A percentile compares a stretch with the other conserved stretches of the same genome.
Conservation (phyloP, 352 stramenopile species). For the Globisporangium abappressorium region DNA sequence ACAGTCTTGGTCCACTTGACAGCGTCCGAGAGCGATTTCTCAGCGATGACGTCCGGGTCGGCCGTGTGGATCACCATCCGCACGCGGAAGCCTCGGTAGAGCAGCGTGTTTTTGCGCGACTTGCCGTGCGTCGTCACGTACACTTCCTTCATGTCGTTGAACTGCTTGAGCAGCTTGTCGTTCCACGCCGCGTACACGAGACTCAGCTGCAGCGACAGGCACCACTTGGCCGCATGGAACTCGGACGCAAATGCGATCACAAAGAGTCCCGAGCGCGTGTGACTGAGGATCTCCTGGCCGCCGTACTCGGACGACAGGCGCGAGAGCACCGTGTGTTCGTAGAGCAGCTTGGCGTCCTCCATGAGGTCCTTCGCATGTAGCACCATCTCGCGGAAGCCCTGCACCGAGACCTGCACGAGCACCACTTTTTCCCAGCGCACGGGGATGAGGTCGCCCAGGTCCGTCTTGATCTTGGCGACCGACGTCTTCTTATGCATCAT, state of each 20-base stretch:
- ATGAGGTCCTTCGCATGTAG: constrained; percentile 76
- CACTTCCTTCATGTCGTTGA: constrained; percentile 79
- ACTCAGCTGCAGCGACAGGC: constrained; percentile 79
- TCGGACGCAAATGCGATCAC: constrained; percentile 83
- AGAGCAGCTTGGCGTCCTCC: constrained; percentile 83
- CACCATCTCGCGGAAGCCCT: constrained; percentile 80
- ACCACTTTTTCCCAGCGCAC: constrained; percentile 83
- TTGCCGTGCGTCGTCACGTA: constrained; percentile 50
- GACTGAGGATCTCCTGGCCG: constrained; percentile 77
- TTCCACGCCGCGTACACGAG: constrained; percentile 86
- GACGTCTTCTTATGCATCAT: constrained; percentile 49
- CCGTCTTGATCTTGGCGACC: constrained; percentile 74
- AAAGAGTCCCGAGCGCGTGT: constrained; percentile 72
- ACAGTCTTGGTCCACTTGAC: constrained; percentile 86
- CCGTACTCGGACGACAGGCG: constrained; percentile 81
- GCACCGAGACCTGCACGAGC: constrained; percentile 81
- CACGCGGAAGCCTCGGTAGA: constrained; percentile 84
- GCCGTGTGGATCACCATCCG: constrained; percentile 85
- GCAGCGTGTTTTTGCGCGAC: constrained; percentile 71
- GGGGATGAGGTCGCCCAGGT: constrained; percentile 66
- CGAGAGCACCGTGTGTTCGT: constrained; percentile 85
- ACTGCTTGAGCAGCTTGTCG: constrained; percentile 82
- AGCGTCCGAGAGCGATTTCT: constrained; percentile 65
- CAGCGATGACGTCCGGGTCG: constrained; percentile 43
- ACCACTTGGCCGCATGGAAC: constrained; percentile 87